Base-by-base conservation (phyloP, 2,329 filamentous ascomycete species). In the Arthrinium phaeospermum region DNA sequence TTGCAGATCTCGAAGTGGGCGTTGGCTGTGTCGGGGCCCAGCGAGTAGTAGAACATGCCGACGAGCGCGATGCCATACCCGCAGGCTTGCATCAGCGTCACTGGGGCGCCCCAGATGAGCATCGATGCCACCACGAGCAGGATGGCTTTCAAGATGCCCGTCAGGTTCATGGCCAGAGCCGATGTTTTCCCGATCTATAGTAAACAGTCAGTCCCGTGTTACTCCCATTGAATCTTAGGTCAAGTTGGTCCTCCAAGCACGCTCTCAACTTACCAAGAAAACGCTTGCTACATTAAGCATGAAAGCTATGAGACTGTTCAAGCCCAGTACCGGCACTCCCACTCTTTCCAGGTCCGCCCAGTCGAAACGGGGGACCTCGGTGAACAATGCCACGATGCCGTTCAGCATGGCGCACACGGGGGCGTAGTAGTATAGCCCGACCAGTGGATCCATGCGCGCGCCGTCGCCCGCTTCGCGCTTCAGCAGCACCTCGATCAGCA, bases 381-480 rank as follows among this genome's bases (percentile, higher is more conserved):
- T 86, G 76, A 93, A 85, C 71, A 93, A 80, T 74, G 92, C 90
- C 49, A 94, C 90, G 46, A 92, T 76, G 72, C 91, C 85, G 83
- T 96, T 96, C 91, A 95, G 95, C 77, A 92, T 83, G 68, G 93
- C 92, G 82, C 94, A 96, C 67, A 94, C 91, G 13, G 94, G 94
- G 0, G 94, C 94, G 80, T 94, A 96, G 86, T 96, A 96, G 88
- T 96, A 96, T 24, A 96, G 88, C 34, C 93, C 94, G 72, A 96
- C 93, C 46, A 97, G 88, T 44, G 94, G 94, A 79, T 96, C 93
- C 94, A 96, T 96, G 86, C 94, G 94, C 84, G 93, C 82, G 70
- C 93, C 88, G 44, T 89, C 91, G 80, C 90, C 67, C 8, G 41
- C 71, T n/a, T 46, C 71, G 67, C 64, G 61, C 71, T 71, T 93